Conservation (phyloP, 2,329 filamentous ascomycete species). For the Hawksworthiomyces lignivorus region DNA sequence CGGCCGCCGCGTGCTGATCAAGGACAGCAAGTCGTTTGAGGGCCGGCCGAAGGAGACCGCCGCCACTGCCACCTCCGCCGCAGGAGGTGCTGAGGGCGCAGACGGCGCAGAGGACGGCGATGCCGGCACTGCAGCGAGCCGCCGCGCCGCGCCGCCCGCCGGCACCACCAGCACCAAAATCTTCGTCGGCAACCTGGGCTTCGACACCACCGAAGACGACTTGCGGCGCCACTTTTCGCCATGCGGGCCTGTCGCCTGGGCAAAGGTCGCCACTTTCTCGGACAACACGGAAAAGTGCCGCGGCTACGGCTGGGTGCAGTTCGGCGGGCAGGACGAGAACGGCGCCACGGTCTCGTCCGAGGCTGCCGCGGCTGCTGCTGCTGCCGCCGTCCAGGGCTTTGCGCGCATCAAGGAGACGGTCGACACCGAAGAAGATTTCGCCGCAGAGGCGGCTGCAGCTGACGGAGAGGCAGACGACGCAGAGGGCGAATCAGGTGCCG, state of each 20-base stretch:
- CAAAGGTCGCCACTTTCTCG: slow-evolving; percentile 90
- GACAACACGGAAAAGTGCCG: slow-evolving; percentile 91
- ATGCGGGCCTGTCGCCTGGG: slow-evolving; percentile 74
- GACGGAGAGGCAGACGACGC: slow-evolving; percentile 26
- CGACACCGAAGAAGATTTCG: slow-evolving; percentile 55
- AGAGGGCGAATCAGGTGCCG: slow-evolving; percentile 21
- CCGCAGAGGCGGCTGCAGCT: slow-evolving; percentile 37
- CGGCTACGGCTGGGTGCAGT: slow-evolving; percentile 92
- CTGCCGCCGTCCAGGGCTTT: slow-evolving; percentile 73
- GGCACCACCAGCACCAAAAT: slow-evolving; percentile 61
- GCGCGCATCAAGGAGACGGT: slow-evolving; percentile 61
- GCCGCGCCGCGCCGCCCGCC: slow-evolving; percentile 24
- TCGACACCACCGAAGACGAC: slow-evolving; percentile 73
- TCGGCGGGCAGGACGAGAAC: slow-evolving; percentile 38
- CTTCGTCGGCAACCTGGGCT: slow-evolving; percentile 86
- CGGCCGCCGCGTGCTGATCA: slow-evolving; percentile 81
- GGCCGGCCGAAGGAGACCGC: slow-evolving; percentile 53
- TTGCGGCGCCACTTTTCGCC: slow-evolving; percentile 73
- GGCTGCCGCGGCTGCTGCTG: slow-evolving; percentile 61
- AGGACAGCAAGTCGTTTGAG: slow-evolving; percentile 82
- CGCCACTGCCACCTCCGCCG: slow-evolving; percentile 13
- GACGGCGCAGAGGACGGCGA: slow-evolving; percentile 23
- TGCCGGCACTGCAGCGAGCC: background rate
- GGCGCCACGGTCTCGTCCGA: slow-evolving; percentile 5
- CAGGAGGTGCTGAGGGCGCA: slow-evolving; percentile 20